Evolutionary conservation across 2,329 filamentous ascomycete species (phyloP).

Genomic region (Monosporascus sp.): DNA sequence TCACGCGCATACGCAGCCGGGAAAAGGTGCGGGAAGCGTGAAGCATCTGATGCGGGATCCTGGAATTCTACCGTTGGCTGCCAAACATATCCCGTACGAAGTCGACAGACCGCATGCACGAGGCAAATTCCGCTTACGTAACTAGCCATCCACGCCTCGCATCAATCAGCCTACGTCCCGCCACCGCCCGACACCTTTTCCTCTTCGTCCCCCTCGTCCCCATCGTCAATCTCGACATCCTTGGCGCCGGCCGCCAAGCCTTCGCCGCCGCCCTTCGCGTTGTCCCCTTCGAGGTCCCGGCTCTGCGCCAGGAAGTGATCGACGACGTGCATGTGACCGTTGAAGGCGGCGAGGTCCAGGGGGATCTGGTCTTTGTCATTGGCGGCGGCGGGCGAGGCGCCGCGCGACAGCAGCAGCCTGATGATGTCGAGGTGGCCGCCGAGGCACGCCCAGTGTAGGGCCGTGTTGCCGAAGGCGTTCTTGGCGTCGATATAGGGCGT

Average conservation of each 20-base stretch:
- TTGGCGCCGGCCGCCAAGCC: constrained; percentile 35
- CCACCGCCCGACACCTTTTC: constrained; percentile 3
- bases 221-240: constrained; percentile 20
- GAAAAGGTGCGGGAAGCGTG: too few species aligned
- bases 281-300: constrained; percentile 42
- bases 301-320: constrained; percentile 53
- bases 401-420: constrained; percentile 68
- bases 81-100: too few species aligned
- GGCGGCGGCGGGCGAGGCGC: constrained; percentile 70
- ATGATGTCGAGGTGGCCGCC: constrained; percentile 82
- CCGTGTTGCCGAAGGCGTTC: constrained; percentile 84
- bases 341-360: constrained; percentile 67
- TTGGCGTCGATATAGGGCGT: constrained; percentile 56
- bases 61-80: too few species aligned
- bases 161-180: not conserved
- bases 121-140: too few species aligned
- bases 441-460: constrained; percentile 88
- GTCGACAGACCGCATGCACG: too few species aligned
- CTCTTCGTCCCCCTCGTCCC: constrained; percentile 5
- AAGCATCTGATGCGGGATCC: too few species aligned
- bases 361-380: constrained; percentile 83
- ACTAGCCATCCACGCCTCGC: not conserved
- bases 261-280: constrained; percentile 37
- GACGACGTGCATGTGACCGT: constrained; percentile 61
- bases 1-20: too few species aligned